These are phyloP conservation scores for Candida vaughaniae DNA, from an alignment of 805 yeast genomes.

Conservation along the genomic window DNA sequence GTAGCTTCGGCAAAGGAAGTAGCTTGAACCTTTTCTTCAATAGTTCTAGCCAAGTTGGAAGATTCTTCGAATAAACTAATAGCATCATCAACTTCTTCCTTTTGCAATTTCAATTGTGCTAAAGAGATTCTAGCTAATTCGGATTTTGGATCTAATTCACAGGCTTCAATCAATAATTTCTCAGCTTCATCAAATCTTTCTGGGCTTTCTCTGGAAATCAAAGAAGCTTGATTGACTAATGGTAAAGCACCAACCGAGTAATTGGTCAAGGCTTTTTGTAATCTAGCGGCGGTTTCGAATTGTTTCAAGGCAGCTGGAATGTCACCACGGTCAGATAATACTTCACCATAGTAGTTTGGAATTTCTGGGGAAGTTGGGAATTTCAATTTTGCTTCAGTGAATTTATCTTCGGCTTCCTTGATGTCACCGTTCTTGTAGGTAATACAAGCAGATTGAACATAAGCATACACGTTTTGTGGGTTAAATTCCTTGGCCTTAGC, in stretches of 20 bases:
- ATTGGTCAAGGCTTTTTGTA: slow-evolving; percentile 68
- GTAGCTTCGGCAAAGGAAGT: slow-evolving; percentile 91
- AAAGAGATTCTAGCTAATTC: slow-evolving; percentile 89
- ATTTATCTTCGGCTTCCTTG: slow-evolving; percentile 60
- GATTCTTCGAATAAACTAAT: slow-evolving; percentile 78
- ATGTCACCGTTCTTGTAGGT: slow-evolving; percentile 73
- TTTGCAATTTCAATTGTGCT: slow-evolving; percentile 87
- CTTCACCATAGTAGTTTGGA: slow-evolving; percentile 95
- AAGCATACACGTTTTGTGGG: slow-evolving; percentile 75
- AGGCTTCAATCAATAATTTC: slow-evolving; percentile 68
- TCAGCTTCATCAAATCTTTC: slow-evolving; percentile 55
- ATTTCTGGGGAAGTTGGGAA: slow-evolving; percentile 89
- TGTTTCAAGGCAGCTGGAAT: slow-evolving; percentile 70
- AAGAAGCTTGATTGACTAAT: slow-evolving; percentile 82
- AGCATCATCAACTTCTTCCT: slow-evolving; percentile 80
- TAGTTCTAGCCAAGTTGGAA: slow-evolving; percentile 76
- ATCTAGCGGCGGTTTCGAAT: slow-evolving; percentile 80
- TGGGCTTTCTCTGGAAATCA: slow-evolving; percentile 56
- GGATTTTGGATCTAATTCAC: slow-evolving; percentile 79
- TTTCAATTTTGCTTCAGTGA: slow-evolving; percentile 65
- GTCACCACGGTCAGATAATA: slow-evolving; percentile 79
- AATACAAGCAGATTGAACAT: slow-evolving; percentile 90
- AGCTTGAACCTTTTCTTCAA: slow-evolving; percentile 86
- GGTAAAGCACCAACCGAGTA: slow-evolving; percentile 88
- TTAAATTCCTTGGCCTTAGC: slow-evolving; percentile 72